phyloP scores from a whole-genome alignment of 2,329 filamentous ascomycete genomes.

The Microdochium bolleyi region DNA sequence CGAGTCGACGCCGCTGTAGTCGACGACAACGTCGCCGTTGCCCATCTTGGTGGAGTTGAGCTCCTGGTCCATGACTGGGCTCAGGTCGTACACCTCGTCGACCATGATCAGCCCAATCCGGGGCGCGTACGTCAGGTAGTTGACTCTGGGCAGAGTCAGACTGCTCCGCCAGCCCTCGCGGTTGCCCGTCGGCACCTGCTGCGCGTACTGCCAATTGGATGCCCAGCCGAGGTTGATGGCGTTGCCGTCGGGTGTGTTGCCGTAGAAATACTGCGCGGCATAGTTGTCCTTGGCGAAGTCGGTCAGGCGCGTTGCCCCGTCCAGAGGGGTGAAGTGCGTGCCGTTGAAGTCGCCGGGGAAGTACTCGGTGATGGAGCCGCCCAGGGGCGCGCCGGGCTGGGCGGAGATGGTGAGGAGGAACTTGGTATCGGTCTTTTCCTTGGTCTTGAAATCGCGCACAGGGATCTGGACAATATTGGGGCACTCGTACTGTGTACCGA shows the following conservation, averaged over 20 bases:
- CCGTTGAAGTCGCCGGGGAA: slow-evolving; percentile 55
- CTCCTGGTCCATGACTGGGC: slow-evolving; percentile 33
- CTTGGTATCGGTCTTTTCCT: slow-evolving; percentile 23
- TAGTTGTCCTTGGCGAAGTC: slow-evolving; percentile 47
- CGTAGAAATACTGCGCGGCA: slow-evolving; percentile 48
- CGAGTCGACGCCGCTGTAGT: slow-evolving; percentile 41
- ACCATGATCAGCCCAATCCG: slow-evolving; percentile 43
- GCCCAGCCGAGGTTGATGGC: slow-evolving; percentile 47
- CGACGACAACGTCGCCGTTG: slow-evolving; percentile 38
- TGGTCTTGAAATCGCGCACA: slow-evolving; percentile 18
- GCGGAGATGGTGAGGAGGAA: slow-evolving; percentile 43
- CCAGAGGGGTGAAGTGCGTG: slow-evolving; percentile 45
- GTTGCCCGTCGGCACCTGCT: slow-evolving; percentile 42
- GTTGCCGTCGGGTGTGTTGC: slow-evolving; percentile 25
- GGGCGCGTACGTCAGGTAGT: slow-evolving; percentile 42
- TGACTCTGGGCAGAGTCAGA: slow-evolving; percentile 43
- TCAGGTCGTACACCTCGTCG: slow-evolving; percentile 38
- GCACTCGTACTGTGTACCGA: slow-evolving; percentile 54
- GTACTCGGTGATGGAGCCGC: slow-evolving; percentile 47
- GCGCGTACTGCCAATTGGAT: slow-evolving; percentile 51
- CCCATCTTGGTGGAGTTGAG: slow-evolving; percentile 35
- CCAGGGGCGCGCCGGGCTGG: slow-evolving; percentile 48
- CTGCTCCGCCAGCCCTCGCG: slow-evolving; percentile 42
- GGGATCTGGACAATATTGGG: slow-evolving; percentile 53
- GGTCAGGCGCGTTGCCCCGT: slow-evolving; percentile 29